phyloP scores from a whole-genome alignment of 208 protist species.

The Phytomonas sp. region DNA sequence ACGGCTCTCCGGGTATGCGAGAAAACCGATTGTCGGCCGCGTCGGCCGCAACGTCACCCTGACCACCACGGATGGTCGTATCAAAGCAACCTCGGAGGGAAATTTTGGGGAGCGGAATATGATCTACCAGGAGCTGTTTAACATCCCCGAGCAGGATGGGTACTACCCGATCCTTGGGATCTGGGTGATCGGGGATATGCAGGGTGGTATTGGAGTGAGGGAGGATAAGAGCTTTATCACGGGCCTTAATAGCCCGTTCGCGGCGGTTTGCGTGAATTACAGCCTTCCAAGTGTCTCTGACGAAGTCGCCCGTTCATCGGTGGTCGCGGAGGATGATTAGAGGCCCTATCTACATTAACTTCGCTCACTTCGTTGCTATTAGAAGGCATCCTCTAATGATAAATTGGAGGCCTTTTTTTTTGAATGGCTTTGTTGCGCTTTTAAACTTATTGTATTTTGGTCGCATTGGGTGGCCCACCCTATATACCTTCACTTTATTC shows the following conservation, averaged over 20 bases:
- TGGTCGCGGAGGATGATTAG: not conserved
- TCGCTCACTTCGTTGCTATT: not conserved
- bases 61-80: slow-evolving; percentile 34
- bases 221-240: slow-evolving; percentile 85
- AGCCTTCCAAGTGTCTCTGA: not conserved
- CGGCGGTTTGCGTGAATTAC: slow-evolving; percentile 48
- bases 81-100: slow-evolving; percentile 53
- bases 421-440: not conserved
- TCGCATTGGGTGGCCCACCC: not conserved
- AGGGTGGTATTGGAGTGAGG: slow-evolving; percentile 71
- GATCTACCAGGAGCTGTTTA: slow-evolving; percentile 84
- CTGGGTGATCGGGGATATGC: slow-evolving; percentile 82
- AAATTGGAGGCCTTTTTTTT: not conserved
- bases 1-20: slow-evolving; percentile 42
- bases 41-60: slow-evolving; percentile 83
- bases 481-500: not conserved
- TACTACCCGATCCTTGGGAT: slow-evolving; percentile 86
- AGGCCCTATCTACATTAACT: not conserved
- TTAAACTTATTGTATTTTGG: not conserved
- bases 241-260: slow-evolving; percentile 69
- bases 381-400: not conserved
- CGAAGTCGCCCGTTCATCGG: not conserved
- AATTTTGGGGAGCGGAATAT: slow-evolving; percentile 77
- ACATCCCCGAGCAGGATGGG: slow-evolving; percentile 50
- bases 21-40: slow-evolving; percentile 86